Evolutionary conservation across 2,329 filamentous ascomycete genomes (phyloP), one percentile per base, ranked within the genome.

Genomic region (Myriosclerotinia curreyana): DNA sequence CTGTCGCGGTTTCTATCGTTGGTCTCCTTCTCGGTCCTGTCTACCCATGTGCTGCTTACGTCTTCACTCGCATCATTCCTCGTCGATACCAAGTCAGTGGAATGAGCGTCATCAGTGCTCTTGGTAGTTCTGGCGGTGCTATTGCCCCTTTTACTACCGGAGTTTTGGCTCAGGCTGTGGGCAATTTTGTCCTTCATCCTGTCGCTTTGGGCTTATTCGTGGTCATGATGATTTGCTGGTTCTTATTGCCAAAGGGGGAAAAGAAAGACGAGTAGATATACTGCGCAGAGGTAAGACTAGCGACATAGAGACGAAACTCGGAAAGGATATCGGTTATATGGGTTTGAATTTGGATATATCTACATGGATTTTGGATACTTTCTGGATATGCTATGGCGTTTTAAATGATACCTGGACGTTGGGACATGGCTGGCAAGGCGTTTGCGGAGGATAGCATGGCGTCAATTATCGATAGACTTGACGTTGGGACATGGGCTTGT

Each of bases 1-100:
- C 87, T 22, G 86, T 90, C 1, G 83, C 86, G 3, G 82, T 90
- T 4, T 79, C 85, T 75, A 77, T 95, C 31, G 81, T 95, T 22
- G 92, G 92, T 15, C 76, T 95, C 9, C 76, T 95, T 38, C 79
- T 96, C 0, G 91, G 92, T 0, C 91, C 91, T 0, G 82, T 96
- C 5, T 96, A 92, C 72, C 90, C 91, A 0, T 92, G 89, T 72
- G 84, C 87, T 0, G 82, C 84, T 4, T 82, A 83, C 0, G 79
- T 90, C 7, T 87, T 91, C 69, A 81, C 86, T 62, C 79, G 83
- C 48, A 77, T 82, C 44, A 80, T 92, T 74, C 82, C 81, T 20
- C 78, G 83, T 20, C 77, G 81, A 48, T 79, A 90, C 64, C 84
- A 86, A 67, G 81, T 88, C 22, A 85, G 83, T 50, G 83, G 84